These are phyloP conservation scores for Nicotiana tabacum DNA, from an alignment of 257 asterid species.

Conservation along the genomic window DNA sequence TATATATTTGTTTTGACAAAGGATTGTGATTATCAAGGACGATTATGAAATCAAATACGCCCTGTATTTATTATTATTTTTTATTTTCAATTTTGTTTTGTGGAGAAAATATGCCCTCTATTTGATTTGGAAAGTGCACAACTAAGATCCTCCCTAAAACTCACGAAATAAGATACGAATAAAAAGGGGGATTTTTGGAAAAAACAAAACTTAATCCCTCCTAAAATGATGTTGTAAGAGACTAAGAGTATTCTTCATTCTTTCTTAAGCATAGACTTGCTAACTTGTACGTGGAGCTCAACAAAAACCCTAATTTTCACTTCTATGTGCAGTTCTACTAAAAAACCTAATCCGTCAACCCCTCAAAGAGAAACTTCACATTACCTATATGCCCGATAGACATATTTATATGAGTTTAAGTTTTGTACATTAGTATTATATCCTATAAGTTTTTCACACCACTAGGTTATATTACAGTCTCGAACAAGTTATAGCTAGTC, in stretches of 20 bases:
- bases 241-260: not conserved
- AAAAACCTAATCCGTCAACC: not conserved
- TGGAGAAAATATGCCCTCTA: too few species aligned
- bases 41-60: not conserved
- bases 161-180: not conserved
- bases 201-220: not conserved
- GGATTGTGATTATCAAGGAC: not conserved
- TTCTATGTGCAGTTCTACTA: conserved; percentile 23
- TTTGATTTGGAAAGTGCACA: not conserved
- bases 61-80: too few species aligned
- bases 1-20: not conserved
- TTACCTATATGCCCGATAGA: not conserved
- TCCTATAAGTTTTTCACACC: too few species aligned
- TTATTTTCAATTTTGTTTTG: too few species aligned
- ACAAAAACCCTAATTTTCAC: not conserved
- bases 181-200: not conserved
- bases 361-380: not conserved
- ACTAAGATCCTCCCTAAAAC: not conserved
- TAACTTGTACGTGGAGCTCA: not conserved
- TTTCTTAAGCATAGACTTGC: not conserved
- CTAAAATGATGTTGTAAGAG: not conserved
- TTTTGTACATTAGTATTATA: not conserved
- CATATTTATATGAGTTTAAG: not conserved
- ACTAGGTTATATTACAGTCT: too few species aligned
- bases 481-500: too few species aligned